phyloP scores from a whole-genome alignment of 352 stramenopile species.

The Phytophthora pini region DNA sequence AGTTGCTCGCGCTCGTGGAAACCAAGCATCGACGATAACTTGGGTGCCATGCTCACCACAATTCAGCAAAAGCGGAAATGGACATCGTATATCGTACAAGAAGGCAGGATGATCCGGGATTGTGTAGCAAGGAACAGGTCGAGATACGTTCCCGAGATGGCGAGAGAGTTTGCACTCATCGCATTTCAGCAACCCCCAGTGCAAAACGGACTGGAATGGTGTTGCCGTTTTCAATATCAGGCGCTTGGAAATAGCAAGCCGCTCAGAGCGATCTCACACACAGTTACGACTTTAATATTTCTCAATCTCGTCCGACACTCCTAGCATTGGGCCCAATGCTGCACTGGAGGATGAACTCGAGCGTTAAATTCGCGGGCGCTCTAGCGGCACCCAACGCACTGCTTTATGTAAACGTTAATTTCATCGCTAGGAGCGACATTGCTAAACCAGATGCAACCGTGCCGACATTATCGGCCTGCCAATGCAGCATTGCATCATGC shows the following conservation, averaged over 20 bases:
- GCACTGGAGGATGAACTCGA: background rate
- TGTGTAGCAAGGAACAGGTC: conserved; percentile 9
- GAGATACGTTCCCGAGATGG: conserved; percentile 7
- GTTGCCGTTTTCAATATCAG: background rate
- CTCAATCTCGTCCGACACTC: too few relatives aligned
- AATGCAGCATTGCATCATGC: too few relatives aligned
- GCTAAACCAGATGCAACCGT: background rate
- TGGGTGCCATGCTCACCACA: conserved; percentile 27
- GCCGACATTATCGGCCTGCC: too few relatives aligned
- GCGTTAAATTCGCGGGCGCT: background rate
- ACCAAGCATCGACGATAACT: conserved; percentile 24
- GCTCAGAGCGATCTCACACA: background rate
- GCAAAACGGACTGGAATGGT: conserved; percentile 2
- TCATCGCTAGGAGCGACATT: background rate
- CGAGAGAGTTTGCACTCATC: background rate
- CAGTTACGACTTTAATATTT: background rate
- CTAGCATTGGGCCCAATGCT: too few relatives aligned
- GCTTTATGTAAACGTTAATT: background rate
- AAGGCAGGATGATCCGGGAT: background rate
- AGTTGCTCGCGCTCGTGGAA: conserved; percentile 35
- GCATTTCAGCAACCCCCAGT: conserved; percentile 19
- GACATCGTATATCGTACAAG: background rate
- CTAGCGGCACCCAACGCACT: background rate
- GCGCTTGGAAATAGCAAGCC: conserved; percentile 5
- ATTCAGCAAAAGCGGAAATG: conserved; percentile 30